Base-by-base conservation (phyloP, 768 basidiomycete species). In the Russula abietina region DNA sequence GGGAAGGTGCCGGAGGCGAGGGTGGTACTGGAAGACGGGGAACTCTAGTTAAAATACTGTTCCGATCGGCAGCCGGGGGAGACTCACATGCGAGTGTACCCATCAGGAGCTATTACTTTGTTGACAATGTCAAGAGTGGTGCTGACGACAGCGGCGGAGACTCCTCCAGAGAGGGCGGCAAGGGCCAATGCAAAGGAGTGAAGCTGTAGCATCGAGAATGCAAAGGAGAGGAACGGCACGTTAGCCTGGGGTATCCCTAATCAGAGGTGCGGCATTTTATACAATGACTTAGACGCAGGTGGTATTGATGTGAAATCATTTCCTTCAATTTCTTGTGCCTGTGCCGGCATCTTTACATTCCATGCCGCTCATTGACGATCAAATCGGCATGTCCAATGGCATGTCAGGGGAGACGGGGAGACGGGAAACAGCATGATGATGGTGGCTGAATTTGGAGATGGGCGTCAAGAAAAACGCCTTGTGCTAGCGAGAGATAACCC, bases 31-130 rank as follows among this genome's bases (percentile, higher is more conserved):
- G 8, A 24, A 52, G n/a, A 22, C 32, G 46, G 24, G 22, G 17
- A 2, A 7, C 50, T 11, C 8, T 10, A 1, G n/a, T 26, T 55
- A 16, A 41, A 14, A 39, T 36, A 4, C 30, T 5, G 16, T 19
- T 22, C 33, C 19, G 0, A 24, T 33, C 3, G 24, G 16, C 32
- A 41, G 19, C 7, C 11, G 22, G 1, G 10, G 24, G 24, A 28
- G 12, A 53, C 52, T 52, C 48, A 65, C 64, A 52, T 11, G 36
- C 71, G 70, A 48, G 33, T 28, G 54, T 58, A 70, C 0, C 72
- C 72, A 60, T 73, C 72, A 1, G 69, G 72, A 12, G 65, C 48
- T 56, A 71, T 49, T n/a, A 61, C 19, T 8, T 30, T 30, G 54
- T 71, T 69, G 46, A 43, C 48, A 53, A 73, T 66, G 24, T 24